Percentiles rank a stretch among this genome's conserved stretches.
Conservation (phyloP, 2,329 filamentous ascomycete genomes). For the Fusarium avenaceum region DNA sequence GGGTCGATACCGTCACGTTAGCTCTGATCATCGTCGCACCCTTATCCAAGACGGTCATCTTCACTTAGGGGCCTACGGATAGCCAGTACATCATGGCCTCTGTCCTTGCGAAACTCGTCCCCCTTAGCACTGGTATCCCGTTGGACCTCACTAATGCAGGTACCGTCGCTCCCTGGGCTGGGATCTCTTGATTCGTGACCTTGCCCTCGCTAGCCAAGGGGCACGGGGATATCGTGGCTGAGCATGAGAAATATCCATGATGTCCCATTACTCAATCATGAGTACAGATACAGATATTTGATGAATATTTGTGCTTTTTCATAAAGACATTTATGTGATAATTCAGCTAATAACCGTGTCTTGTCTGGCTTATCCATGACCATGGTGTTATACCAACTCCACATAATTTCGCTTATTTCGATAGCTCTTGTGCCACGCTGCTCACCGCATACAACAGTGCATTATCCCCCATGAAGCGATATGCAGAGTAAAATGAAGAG, state of each 20-base stretch:
- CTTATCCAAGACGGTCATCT: conserved; percentile 18
- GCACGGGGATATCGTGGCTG: neutral
- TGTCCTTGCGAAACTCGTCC: conserved; percentile 13
- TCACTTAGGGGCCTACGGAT: conserved; percentile 1
- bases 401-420: conserved; percentile 44
- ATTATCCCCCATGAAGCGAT: conserved; percentile 37
- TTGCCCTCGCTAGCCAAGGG: conserved; percentile 30
- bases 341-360: neutral
- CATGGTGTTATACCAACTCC: conserved; percentile 30
- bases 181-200: conserved; percentile 35
- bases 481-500: conserved; percentile 47
- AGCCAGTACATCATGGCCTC: conserved; percentile 17
- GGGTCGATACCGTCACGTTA: conserved; percentile 24
- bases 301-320: conserved; percentile 34
- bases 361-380: neutral
- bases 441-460: conserved; percentile 40
- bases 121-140: conserved; percentile 17
- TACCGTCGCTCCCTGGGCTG: conserved; percentile 24
- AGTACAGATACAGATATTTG: conserved; percentile 6
- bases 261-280: conserved; percentile 29
- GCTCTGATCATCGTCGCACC: conserved; percentile 16
- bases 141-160: conserved; percentile 39
- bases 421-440: conserved; percentile 35
- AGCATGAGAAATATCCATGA: neutral
- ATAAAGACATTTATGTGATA: conserved; percentile 12